Base-by-base conservation (phyloP, 106 monocot species). In the Hemerocallis citrina region DNA sequence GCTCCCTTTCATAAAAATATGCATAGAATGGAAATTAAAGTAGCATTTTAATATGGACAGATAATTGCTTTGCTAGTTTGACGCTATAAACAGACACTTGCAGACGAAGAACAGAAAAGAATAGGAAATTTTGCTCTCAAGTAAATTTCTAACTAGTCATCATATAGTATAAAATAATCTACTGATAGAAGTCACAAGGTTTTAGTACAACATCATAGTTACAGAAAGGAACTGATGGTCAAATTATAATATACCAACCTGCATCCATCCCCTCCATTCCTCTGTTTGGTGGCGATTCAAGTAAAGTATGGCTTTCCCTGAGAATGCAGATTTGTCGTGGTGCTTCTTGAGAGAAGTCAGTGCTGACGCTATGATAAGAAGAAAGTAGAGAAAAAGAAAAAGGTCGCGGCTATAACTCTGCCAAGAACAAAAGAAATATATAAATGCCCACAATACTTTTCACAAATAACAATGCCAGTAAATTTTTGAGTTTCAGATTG, bases 201-300 rank as follows among this genome's bases (percentile, higher is more conserved):
- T 12, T 51, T 51, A 32, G 16, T 16, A 54, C 16, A n/a, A 32
- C n/a, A 54, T 32, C 31, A n/a, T 20, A 57, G 31, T 30, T 31
- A 32, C n/a, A 15, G 32, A 55, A 55, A 17, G 5, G 1, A 32
- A 6, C 1, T 16, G 32, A 52, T 28, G 10, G 52, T 11, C 52
- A 25, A 52, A 20, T 52, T 32, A n/a, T 29, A 62, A 21, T 58
- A 37, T 14, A 57, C 69, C 50, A 29, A 93, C 96, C 91, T 98
- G 96, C 96, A 98, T 98, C 91, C 96, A 98, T 49, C 96, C 96
- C 68, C 88, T 98, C 96, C 96, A 98, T 73, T 98, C 96, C 55
- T 98, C 96, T 16, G 96, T 98, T 35, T 98, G 96, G 69, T 98
- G 96, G 42, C 96, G 78, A 57, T 98, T 91, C 52, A 98, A 64